phyloP scores from a whole-genome alignment of 371 early-diverging fungal species.

The Mortierella sp. region DNA sequence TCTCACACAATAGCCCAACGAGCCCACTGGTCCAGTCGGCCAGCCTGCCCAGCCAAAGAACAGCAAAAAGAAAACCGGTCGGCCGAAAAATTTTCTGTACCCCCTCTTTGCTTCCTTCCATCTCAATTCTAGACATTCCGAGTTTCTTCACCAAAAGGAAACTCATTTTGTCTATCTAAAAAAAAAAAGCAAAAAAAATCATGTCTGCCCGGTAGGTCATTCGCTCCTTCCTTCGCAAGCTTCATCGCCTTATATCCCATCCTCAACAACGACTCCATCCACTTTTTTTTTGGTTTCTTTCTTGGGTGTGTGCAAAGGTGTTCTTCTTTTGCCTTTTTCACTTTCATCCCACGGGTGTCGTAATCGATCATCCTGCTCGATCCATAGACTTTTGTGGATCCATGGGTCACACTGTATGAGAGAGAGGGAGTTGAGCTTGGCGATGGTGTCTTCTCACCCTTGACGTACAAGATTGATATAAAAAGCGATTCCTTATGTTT shows the following conservation, averaged over 20 bases:
- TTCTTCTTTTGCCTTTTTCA: neutral
- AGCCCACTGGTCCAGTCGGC: neutral
- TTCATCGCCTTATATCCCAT: neutral
- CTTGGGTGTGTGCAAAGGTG: neutral
- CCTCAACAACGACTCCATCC: neutral
- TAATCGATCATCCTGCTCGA: neutral
- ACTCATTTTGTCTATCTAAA: slow-evolving; percentile 52
- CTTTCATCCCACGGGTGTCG: no score
- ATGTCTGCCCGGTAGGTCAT: slow-evolving; percentile 55
- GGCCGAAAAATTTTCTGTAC: slow-evolving; percentile 46
- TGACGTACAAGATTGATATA: neutral
- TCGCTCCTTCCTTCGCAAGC: slow-evolving; percentile 6
- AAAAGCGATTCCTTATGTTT: neutral
- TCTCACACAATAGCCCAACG: neutral
- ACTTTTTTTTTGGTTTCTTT: neutral
- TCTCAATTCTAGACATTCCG: slow-evolving; percentile 51
- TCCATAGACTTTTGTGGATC: neutral
- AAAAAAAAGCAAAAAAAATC: slow-evolving; percentile 59
- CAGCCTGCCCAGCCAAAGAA: no score
- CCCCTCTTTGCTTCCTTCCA: slow-evolving; percentile 56
- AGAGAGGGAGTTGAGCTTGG: neutral
- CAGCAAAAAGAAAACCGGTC: neutral
- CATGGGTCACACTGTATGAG: neutral
- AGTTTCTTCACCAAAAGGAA: slow-evolving; percentile 44
- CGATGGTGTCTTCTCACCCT: neutral